phyloP scores from a whole-genome alignment of 179 eudicot genomes.

The Drosera spatulata region DNA sequence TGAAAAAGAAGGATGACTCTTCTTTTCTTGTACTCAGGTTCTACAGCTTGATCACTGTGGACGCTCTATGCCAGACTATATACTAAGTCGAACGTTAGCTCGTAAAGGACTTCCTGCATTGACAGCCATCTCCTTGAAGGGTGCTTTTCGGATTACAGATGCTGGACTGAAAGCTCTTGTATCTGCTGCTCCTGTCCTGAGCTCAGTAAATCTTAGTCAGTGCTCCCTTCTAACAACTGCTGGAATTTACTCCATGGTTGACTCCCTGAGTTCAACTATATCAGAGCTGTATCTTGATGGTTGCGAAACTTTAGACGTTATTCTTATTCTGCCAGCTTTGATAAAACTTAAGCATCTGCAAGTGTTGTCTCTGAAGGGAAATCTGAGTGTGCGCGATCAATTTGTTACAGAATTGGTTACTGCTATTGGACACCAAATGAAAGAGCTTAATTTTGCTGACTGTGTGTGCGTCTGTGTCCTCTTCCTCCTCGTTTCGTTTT shows the following conservation, averaged over 20 bases:
- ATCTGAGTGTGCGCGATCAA: slow-evolving; percentile 47
- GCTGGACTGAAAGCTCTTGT: slow-evolving; percentile 51
- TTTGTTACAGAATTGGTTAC: slow-evolving; percentile 36
- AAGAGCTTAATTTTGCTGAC: slow-evolving; percentile 61
- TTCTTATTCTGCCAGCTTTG: slow-evolving; percentile 58
- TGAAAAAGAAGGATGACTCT: neutral
- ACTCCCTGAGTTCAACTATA: slow-evolving; percentile 44
- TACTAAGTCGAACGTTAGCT: slow-evolving; percentile 30
- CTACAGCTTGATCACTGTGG: slow-evolving; percentile 91
- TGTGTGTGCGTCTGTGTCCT: slow-evolving; percentile 42
- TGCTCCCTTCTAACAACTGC: slow-evolving; percentile 67
- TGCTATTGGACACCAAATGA: slow-evolving; percentile 47
- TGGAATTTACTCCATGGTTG: slow-evolving; percentile 46
- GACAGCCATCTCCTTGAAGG: slow-evolving; percentile 66
- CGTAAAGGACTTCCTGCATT: slow-evolving; percentile 44
- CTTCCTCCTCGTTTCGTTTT: neutral
- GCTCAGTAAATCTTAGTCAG: slow-evolving; percentile 72
- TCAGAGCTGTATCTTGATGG: slow-evolving; percentile 73
- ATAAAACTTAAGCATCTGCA: slow-evolving; percentile 36
- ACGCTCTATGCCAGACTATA: slow-evolving; percentile 69
- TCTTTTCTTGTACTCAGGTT: slow-evolving; percentile 34
- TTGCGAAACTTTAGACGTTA: slow-evolving; percentile 51
- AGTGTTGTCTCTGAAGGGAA: slow-evolving; percentile 60
- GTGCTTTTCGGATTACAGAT: slow-evolving; percentile 90
- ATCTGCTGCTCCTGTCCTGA: slow-evolving; percentile 56